Conservation (phyloP, 1,284 basidiomycete species). For the Papiliotrema nemorosa region DNA sequence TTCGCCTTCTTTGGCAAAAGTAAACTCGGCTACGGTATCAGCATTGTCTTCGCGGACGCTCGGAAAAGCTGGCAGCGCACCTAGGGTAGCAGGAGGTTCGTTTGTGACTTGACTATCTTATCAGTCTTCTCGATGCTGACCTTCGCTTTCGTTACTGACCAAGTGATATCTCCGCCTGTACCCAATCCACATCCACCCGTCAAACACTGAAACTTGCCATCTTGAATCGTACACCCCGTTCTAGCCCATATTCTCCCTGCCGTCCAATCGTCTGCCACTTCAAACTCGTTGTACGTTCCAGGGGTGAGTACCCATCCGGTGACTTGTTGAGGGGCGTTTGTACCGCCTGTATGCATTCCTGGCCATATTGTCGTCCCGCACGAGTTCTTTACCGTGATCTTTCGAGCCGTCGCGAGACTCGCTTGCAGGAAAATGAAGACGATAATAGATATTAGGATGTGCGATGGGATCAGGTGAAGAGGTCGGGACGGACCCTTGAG, state of each 20-base stretch:
- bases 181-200: conserved; percentile 24
- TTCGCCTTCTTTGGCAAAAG: conserved; percentile 8
- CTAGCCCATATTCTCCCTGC: conserved; percentile 30
- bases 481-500: too few relatives aligned
- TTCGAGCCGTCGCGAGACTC: conserved; percentile 7
- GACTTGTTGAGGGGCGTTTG: conserved; percentile 14
- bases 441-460: too few relatives aligned
- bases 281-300: conserved; percentile 10
- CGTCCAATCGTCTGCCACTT: conserved; percentile 24
- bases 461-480: too few relatives aligned
- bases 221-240: conserved; percentile 20
- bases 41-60: neutral
- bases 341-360: conserved; percentile 14
- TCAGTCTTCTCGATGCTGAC: neutral
- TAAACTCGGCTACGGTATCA: conserved; percentile 27
- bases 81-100: conserved; percentile 19
- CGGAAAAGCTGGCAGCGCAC: conserved; percentile 5
- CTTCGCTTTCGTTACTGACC: conserved; percentile 6
- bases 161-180: conserved; percentile 12
- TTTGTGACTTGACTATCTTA: conserved; percentile 1
- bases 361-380: conserved; percentile 33
- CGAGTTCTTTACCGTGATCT: conserved; percentile 27
- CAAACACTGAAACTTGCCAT: conserved; percentile 24
- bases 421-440: neutral
- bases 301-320: conserved; percentile 24